phyloP scores from a whole-genome alignment of 805 yeast species.

The Candida montana region DNA sequence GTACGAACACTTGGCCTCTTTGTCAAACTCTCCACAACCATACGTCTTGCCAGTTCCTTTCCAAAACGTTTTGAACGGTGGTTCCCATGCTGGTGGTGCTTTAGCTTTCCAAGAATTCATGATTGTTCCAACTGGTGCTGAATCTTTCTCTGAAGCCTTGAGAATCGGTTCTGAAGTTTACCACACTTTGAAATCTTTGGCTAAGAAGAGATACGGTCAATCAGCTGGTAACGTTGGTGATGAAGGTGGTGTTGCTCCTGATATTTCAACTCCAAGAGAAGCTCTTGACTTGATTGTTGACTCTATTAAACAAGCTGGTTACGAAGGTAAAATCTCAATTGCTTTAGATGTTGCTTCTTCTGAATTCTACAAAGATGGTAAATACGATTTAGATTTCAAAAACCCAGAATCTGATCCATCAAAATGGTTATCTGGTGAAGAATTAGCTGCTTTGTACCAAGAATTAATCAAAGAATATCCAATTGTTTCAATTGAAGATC shows the following conservation, averaged over 20 bases:
- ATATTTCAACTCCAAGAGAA: conserved; percentile 90
- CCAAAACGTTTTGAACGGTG: conserved; percentile 99
- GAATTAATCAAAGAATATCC: conserved; percentile 85
- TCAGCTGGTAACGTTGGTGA: conserved; percentile 99
- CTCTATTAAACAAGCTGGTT: conserved; percentile 92
- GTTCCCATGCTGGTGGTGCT: conserved; percentile 99
- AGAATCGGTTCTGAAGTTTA: conserved; percentile 97
- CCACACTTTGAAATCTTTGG: conserved; percentile 89
- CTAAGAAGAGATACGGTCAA: conserved; percentile 94
- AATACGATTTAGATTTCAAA: conserved; percentile 98
- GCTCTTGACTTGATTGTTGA: conserved; percentile 90
- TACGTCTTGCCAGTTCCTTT: conserved; percentile 97
- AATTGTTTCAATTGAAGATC: conserved; percentile 97
- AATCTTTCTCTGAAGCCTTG: conserved; percentile 88
- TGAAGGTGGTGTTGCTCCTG: conserved; percentile 99
- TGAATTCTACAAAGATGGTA: conserved; percentile 95
- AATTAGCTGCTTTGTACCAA: conserved; percentile 81
- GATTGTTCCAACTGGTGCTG: conserved; percentile 95
- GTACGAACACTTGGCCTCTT: conserved; percentile 83
- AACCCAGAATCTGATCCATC: conserved; percentile 88
- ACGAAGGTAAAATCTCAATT: conserved; percentile 86
- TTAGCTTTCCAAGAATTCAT: conserved; percentile 99
- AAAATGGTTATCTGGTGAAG: conserved; percentile 85
- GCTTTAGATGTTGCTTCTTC: conserved; percentile 97
- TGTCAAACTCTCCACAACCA: conserved; percentile 69